Conservation (phyloP, 2,329 filamentous ascomycete genomes). For the Aspergillus ochraceoroseus region DNA sequence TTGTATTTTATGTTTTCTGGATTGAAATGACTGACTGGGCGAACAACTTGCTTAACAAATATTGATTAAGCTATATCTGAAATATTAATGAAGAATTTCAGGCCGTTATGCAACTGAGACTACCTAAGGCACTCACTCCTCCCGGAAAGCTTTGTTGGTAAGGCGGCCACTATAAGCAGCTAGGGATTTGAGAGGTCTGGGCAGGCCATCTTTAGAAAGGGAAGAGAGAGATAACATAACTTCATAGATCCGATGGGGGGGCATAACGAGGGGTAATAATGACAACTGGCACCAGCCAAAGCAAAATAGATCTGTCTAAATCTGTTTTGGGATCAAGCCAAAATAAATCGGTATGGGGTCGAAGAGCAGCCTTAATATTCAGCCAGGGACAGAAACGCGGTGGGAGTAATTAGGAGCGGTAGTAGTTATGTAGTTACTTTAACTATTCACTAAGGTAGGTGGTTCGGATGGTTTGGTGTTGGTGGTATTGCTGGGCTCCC, state of each 20-base stretch:
- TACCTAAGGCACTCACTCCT: background rate
- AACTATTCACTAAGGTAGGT: too few relatives aligned
- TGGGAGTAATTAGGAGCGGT: too few relatives aligned
- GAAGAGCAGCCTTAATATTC: too few relatives aligned
- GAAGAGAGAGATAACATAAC: too few relatives aligned
- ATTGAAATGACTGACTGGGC: background rate
- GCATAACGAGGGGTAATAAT: too few relatives aligned
- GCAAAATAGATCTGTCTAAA: too few relatives aligned
- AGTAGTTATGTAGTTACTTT: too few relatives aligned
- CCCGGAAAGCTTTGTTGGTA: background rate
- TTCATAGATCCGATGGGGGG: conserved; percentile 8
- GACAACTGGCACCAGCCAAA: too few relatives aligned
- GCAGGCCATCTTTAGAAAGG: background rate
- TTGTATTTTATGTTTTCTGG: background rate
- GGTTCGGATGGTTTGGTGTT: conserved; percentile 9
- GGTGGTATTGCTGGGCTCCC: background rate
- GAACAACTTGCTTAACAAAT: background rate
- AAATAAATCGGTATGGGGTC: too few relatives aligned
- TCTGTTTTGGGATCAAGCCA: too few relatives aligned
- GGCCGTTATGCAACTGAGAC: too few relatives aligned
- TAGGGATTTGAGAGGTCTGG: background rate
- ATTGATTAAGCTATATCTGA: background rate
- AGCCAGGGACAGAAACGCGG: too few relatives aligned
- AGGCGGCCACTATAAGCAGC: background rate
- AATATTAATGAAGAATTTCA: background rate